A percentile compares a stretch with the other conserved stretches of the same genome.
phyloP scores from a whole-genome alignment of 352 stramenopile genomes.

The Halophytophthora batemanensis region DNA sequence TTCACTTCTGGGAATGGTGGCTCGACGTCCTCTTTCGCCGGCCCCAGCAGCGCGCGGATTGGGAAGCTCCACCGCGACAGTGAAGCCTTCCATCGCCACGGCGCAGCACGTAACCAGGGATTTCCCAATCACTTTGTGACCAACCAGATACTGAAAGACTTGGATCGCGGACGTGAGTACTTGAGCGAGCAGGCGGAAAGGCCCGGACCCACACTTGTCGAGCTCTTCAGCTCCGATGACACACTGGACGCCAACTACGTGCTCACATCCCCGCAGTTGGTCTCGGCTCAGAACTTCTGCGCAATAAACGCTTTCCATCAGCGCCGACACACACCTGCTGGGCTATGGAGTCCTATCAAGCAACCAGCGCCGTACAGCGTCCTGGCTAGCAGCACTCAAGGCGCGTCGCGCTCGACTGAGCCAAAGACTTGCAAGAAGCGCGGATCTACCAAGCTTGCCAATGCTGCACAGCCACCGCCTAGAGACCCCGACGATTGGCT shows the following conservation, averaged over 20 bases:
- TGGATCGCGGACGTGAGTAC: conserved; percentile 18
- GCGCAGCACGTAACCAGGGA: conserved; percentile 43
- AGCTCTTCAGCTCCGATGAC: conserved; percentile 53
- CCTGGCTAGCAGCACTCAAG: conserved; percentile 1
- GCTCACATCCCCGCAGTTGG: conserved; percentile 39
- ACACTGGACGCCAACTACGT: conserved; percentile 75
- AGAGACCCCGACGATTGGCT: conserved; percentile 28
- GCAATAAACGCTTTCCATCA: conserved; percentile 32
- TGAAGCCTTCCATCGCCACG: conserved; percentile 51
- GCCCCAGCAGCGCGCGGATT: conserved; percentile 9
- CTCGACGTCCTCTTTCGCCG: neutral
- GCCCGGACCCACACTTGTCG: conserved; percentile 24
- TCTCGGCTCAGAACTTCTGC: conserved; percentile 58
- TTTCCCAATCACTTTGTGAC: conserved; percentile 56
- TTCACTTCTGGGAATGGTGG: conserved; percentile 1
- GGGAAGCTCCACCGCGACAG: conserved; percentile 56
- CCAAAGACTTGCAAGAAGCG: conserved; percentile 13
- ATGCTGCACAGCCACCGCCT: neutral
- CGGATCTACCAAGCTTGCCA: neutral
- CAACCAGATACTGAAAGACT: conserved; percentile 13
- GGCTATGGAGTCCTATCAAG: conserved; percentile 48
- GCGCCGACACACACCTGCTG: conserved; percentile 14
- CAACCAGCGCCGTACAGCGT: conserved; percentile 19
- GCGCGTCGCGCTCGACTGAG: conserved; percentile 8
- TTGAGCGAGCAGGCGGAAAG: conserved; percentile 9